Base-by-base conservation (phyloP, 352 stramenopile species). In the Phytopythium vexans region DNA sequence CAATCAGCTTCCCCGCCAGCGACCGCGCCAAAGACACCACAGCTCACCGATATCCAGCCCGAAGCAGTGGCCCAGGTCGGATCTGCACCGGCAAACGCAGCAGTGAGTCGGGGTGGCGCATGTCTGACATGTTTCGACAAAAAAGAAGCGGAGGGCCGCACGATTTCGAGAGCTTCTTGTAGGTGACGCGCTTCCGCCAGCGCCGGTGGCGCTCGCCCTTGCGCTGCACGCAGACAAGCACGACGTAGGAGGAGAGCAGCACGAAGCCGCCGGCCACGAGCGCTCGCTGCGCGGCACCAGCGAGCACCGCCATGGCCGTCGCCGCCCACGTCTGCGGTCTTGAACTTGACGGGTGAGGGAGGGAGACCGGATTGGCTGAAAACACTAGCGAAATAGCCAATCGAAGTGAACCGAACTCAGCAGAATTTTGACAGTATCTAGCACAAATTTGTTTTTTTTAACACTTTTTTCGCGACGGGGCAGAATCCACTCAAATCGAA, bases 151-250 rank as follows among this genome's bases (percentile, higher is more conserved):
- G n/a, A 11, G 21, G 8, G 11, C 47, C 73, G 37, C 51, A 94
- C 84, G 77, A 79, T 62, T 90, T 88, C 52, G 82, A 92, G 56
- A 94, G 82, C 64, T 92, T 92, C 68, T 94, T 94, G 68, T 88
- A 84, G 6, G 74, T 87, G 27, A 94, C 68, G 41, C 82, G 79
- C 60, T 86, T 64, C 16, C 74, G 81, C 84, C 84, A 94, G 46
- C 72, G 61, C 35, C 72, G 70, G 53, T 91, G 68, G 14, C 84
- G 79, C 51, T 80, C 66, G 47, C 72, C 70, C 64, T 94, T 89
- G 49, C 82, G 77, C 42, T 74, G 68, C 27, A 83, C 59, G 41
- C 77, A 92, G 41, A 92, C 59, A 35, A 88, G 60, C 61, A 72
- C 67, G 31, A 92, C 58, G 8, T 73, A 84, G 14, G 74, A 84